A percentile compares a stretch with the other conserved stretches of the same genome.
phyloP scores from a whole-genome alignment of 805 yeast species.

The Spathaspora sp. region DNA sequence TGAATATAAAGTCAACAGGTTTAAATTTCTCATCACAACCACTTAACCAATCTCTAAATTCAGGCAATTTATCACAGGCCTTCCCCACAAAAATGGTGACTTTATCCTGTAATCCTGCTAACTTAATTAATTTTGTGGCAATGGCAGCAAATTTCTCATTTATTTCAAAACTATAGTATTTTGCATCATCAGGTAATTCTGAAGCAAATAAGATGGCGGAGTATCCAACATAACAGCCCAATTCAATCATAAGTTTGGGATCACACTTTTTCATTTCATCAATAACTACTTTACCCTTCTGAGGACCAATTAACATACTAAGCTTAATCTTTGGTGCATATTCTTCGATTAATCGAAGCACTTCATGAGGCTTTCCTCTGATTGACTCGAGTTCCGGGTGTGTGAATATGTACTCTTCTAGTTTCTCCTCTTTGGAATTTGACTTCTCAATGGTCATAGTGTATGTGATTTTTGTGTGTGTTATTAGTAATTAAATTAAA shows the following conservation, averaged over 20 bases:
- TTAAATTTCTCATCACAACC: conserved; percentile 9
- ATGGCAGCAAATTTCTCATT: conserved; percentile 27
- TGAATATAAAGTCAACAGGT: conserved; percentile 33
- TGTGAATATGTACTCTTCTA: conserved; percentile 19
- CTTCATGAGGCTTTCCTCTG: conserved; percentile 28
- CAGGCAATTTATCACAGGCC: conserved; percentile 24
- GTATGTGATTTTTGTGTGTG: not conserved
- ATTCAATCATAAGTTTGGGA: conserved; percentile 26
- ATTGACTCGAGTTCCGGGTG: conserved; percentile 20
- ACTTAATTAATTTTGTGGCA: conserved; percentile 22
- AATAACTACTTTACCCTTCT: conserved; percentile 24
- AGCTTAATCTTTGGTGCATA: conserved; percentile 11
- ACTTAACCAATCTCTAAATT: conserved; percentile 15
- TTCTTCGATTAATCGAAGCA: conserved; percentile 28
- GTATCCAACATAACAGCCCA: conserved; percentile 34
- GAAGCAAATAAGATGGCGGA: conserved; percentile 33
- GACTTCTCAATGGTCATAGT: conserved; percentile 1
- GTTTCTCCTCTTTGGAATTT: conserved; percentile 24
- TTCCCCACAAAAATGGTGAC: conserved; percentile 31
- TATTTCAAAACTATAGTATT: conserved; percentile 32
- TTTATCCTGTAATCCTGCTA: conserved; percentile 29
- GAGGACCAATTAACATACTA: conserved; percentile 30
- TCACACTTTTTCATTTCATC: conserved; percentile 18
- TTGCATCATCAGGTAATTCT: conserved; percentile 20
- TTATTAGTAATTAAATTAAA: too few species aligned